Percentiles rank a stretch among this genome's conserved stretches.
Conservation (phyloP, 1,284 basidiomycete genomes). For the Ceratobasidium papillatum region DNA sequence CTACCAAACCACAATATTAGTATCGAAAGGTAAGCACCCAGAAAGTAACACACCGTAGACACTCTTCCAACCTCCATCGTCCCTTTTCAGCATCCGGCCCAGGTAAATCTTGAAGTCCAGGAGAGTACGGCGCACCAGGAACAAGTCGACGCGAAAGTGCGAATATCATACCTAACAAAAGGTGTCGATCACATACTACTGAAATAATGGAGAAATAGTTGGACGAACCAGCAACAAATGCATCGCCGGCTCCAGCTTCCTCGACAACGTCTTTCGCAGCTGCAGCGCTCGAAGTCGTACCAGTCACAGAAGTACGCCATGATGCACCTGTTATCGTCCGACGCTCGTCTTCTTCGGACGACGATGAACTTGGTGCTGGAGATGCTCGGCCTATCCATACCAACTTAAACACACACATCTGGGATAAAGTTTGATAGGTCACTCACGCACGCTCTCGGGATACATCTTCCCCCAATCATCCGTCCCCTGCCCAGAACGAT, state of each 20-base stretch:
- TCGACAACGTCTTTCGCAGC: slow-evolving; percentile 43
- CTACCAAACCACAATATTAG: neutral
- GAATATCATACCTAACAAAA: slow-evolving; percentile 44
- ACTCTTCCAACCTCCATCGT: slow-evolving; percentile 45
- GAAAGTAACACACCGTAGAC: slow-evolving; percentile 37
- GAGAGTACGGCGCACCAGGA: slow-evolving; percentile 42
- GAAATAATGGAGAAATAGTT: too few species aligned
- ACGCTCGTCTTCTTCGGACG: slow-evolving; percentile 28
- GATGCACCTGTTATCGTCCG: slow-evolving; percentile 34
- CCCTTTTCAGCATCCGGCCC: slow-evolving; percentile 41
- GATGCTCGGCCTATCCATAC: slow-evolving; percentile 18
- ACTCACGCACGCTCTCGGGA: slow-evolving; percentile 36
- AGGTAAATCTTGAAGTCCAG: slow-evolving; percentile 23
- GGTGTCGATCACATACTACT: neutral
- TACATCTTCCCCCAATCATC: slow-evolving; percentile 40
- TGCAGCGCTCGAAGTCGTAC: slow-evolving; percentile 22
- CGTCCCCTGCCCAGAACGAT: slow-evolving; percentile 20
- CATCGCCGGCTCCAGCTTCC: slow-evolving; percentile 43
- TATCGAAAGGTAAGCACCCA: neutral
- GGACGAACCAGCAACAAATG: slow-evolving; percentile 43
- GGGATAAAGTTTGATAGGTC: neutral
- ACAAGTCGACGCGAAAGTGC: slow-evolving; percentile 44
- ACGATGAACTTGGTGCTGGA: slow-evolving; percentile 22
- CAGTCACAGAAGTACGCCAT: slow-evolving; percentile 19
- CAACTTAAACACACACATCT: neutral